Percentiles rank a stretch among this genome's conserved stretches.
phyloP scores from a whole-genome alignment of 176 grass and related monocot genomes.

The Oryza glaberrima region DNA sequence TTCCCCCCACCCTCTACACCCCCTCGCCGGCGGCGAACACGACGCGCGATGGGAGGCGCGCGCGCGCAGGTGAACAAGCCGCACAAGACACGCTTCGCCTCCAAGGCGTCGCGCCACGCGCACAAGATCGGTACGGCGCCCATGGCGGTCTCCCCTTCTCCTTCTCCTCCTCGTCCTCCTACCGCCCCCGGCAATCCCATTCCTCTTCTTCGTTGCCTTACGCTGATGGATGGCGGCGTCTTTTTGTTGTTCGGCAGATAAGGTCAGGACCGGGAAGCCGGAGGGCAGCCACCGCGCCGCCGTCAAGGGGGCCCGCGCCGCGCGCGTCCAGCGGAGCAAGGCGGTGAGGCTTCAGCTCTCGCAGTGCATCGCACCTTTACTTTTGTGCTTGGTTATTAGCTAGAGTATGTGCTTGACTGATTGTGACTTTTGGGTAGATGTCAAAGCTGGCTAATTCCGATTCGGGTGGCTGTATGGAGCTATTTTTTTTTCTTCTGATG shows the following conservation, averaged over 20 bases:
- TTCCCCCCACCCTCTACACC: background rate
- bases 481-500: background rate
- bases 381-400: background rate
- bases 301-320: conserved; percentile 68
- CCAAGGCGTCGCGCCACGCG: conserved; percentile 82
- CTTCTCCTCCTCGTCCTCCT: background rate
- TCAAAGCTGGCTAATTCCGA: background rate
- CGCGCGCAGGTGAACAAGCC: conserved; percentile 89
- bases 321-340: conserved; percentile 86
- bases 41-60: conserved; percentile 55
- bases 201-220: background rate
- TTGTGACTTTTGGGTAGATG: background rate
- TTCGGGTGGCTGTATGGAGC: background rate
- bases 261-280: conserved; percentile 59
- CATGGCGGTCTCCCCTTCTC: background rate
- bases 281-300: conserved; percentile 51
- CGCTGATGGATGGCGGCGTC: background rate
- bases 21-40: background rate
- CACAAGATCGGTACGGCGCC: conserved; percentile 53
- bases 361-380: background rate
- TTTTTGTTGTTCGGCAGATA: conserved; percentile 48
- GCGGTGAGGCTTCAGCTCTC: conserved; percentile 46
- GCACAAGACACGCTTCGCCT: conserved; percentile 88
- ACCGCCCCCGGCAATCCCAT: background rate
- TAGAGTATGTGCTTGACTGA: background rate